Evolutionary conservation across 345 rosid genomes (phyloP), one percentile per base, ranked within the genome.

Genomic region (Turritis glabra): DNA sequence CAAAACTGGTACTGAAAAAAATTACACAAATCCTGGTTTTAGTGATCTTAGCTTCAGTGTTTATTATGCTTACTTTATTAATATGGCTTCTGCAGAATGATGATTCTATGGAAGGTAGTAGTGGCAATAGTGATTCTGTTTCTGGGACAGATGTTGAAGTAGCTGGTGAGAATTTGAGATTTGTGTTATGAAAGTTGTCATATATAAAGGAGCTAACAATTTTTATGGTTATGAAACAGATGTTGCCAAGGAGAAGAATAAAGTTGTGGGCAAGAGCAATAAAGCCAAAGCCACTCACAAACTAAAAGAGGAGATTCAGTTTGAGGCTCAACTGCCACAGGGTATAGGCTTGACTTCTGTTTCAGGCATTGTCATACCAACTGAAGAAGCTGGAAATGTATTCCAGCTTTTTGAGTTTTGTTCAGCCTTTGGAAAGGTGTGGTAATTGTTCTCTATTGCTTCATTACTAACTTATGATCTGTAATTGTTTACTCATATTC

Each of bases 351-450:
- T 84, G 80, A 79, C 50, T 58, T 67, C 80, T 62, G 76, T 92
- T 46, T 84, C 84, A 17, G 95, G 91, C 46, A 55, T 85, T 72
- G 90, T 84, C 35, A 69, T 93, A 43, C 74, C 86, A 59, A 69
- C 82, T 48, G 81, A 88, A 59, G 84, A 79, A 72, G 81, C 77
- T 60, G 98, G 97, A 33, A 80, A 85, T 51, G 88, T 87, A 40
- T 80, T 86, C 72, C 97, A 91, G 70, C 86, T 91, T 77, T 71
- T 88, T 23, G 94, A 86, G 81, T 93, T 93, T 78, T 89, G 96
- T 77, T 73, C 83, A 55, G 86, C 94, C 79, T 93, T 93, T 80
- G 85, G 85, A 53, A 77, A 83, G 96, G 97, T 86, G 80, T 51
- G 43, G 18, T 12, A 12, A 33, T 59, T 35, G 11, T 2, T 37